Percentiles rank a stretch among this genome's conserved stretches.
phyloP scores from a whole-genome alignment of 2,329 filamentous ascomycete genomes.

The Penicillium sp. region DNA sequence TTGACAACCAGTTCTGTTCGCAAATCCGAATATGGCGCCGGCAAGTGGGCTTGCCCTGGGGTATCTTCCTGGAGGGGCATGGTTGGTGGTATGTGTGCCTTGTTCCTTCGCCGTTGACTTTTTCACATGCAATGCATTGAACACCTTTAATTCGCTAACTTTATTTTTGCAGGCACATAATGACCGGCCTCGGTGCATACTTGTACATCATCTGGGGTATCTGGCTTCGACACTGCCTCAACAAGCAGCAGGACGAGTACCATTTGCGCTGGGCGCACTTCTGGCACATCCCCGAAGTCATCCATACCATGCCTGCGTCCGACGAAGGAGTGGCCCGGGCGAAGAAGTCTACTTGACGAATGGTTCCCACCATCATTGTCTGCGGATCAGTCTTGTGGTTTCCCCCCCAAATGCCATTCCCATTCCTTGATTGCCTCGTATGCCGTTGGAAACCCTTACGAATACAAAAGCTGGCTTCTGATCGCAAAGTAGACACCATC shows the following conservation, averaged over 20 bases:
- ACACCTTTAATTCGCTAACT: conserved; percentile 12
- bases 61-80: conserved; percentile 69
- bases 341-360: conserved; percentile 30
- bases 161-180: conserved; percentile 60
- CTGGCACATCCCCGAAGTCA: conserved; percentile 57
- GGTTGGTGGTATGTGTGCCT: conserved; percentile 64
- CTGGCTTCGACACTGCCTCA: conserved; percentile 74
- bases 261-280: conserved; percentile 66
- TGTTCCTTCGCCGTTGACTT: conserved; percentile 3
- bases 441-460: no score
- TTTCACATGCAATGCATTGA: not conserved
- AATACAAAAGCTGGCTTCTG: no score
- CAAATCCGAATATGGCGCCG: conserved; percentile 64
- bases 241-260: conserved; percentile 69
- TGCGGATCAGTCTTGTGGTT: conserved; percentile 7
- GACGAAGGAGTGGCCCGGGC: conserved; percentile 23
- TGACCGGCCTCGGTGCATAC: conserved; percentile 80
- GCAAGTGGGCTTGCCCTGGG: conserved; percentile 72
- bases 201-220: conserved; percentile 82
- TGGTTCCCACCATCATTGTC: no score
- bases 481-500: no score
- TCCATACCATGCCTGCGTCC: conserved; percentile 30
- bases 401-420: conserved; percentile 1
- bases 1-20: conserved; percentile 75
- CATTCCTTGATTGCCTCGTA: no score